Conservation (phyloP, 768 basidiomycete genomes). For the Tephrocybe sp. region DNA sequence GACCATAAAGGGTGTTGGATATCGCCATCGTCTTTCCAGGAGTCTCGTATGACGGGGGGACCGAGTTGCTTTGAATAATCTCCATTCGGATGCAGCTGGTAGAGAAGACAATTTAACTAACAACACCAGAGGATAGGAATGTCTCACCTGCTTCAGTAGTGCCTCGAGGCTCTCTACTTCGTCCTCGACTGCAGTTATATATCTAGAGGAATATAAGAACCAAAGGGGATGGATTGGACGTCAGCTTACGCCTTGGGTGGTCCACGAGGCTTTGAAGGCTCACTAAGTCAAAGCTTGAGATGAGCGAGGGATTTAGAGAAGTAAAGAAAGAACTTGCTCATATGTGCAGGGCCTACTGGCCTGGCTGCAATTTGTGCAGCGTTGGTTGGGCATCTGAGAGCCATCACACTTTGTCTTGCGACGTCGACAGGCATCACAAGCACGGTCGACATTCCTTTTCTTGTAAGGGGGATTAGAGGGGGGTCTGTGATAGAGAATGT, state of each 20-base stretch:
- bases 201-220: conserved; percentile 29
- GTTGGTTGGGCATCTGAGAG: conserved; percentile 43
- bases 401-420: conserved; percentile 64
- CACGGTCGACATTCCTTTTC: conserved; percentile 49
- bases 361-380: conserved; percentile 58
- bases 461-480: conserved; percentile 19
- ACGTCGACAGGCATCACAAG: conserved; percentile 58
- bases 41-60: conserved; percentile 56
- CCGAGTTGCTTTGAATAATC: conserved; percentile 66
- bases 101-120: neutral
- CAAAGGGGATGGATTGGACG: conserved; percentile 1
- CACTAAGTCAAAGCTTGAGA: conserved; percentile 31
- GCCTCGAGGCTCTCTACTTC: conserved; percentile 53
- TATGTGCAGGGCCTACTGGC: conserved; percentile 56
- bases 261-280: conserved; percentile 61
- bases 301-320: neutral
- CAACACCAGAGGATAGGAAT: neutral
- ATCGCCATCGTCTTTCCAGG: conserved; percentile 45
- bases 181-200: conserved; percentile 59
- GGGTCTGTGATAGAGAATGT: conserved; percentile 1
- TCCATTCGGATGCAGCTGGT: conserved; percentile 56
- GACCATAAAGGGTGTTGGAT: conserved; percentile 4
- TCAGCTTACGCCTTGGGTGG: conserved; percentile 63
- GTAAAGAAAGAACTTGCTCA: conserved; percentile 36
- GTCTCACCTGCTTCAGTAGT: conserved; percentile 47